phyloP scores from a whole-genome alignment of 1,284 basidiomycete genomes.

The Pterulicium gracile region DNA sequence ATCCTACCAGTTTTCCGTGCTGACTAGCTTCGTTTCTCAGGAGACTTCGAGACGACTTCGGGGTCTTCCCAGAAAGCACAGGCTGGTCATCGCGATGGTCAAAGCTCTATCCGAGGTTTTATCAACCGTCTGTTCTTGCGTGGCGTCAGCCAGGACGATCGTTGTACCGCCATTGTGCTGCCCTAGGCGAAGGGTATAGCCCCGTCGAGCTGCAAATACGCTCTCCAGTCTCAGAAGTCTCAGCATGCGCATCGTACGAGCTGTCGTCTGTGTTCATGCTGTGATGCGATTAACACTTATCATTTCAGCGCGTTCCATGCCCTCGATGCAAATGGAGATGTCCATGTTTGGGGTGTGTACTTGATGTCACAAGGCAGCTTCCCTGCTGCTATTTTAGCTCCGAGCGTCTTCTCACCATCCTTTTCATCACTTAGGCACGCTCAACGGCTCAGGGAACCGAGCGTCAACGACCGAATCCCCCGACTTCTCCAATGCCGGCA shows the following conservation, averaged over 20 bases:
- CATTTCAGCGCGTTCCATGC: background rate
- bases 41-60: background rate
- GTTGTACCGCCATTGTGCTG: background rate
- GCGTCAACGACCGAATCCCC: background rate
- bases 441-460: too few species aligned
- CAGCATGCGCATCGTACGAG: background rate
- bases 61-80: background rate
- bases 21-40: background rate
- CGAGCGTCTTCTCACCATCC: background rate
- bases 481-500: background rate
- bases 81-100: background rate
- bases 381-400: too few species aligned
- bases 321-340: background rate
- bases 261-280: background rate
- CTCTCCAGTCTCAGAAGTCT: too few species aligned
- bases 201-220: too few species aligned
- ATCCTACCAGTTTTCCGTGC: too few species aligned
- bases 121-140: background rate
- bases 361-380: too few species aligned
- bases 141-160: background rate
- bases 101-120: background rate
- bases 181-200: background rate
- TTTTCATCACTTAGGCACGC: too few species aligned
- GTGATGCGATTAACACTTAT: background rate
- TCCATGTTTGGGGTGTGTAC: background rate